Base-by-base conservation (phyloP, 192 early-diverging fungal genomes). In the Backusella luteola region DNA sequence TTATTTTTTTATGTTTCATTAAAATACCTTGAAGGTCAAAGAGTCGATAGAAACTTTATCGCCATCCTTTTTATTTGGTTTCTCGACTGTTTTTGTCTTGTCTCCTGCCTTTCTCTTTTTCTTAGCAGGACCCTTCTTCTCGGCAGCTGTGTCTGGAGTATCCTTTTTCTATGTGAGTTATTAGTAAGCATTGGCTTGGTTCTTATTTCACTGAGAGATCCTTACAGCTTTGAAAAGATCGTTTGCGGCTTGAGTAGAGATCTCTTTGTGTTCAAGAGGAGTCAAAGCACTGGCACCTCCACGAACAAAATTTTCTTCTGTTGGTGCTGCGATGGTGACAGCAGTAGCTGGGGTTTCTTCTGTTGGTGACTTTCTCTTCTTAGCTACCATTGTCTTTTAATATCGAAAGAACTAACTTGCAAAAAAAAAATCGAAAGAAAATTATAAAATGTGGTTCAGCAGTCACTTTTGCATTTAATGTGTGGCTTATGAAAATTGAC, bases 271-370 rank as follows among this genome's bases (percentile, higher is more conserved):
- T 80, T 97, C 96, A 17, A 96, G 87, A 53, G 96, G 91, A 19
- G 96, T 94, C 77, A 96, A 84, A 8, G 86, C 90, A 36, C 88
- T 89, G 1, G 90, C 89, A 41, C 96, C 96, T 59, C 96, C 96
- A 74, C 96, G 91, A 63, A 95, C 95, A 77, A 97, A 97, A 73
- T 94, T 91, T 66, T 87, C 81, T 73, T 89, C 87, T 23, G 85
- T 83, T 26, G 81, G 79, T 14, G 77, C 68, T 63, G 76, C 79
- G 23, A 80, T 81, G 23, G 74, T 68, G 9, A 67, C 74, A 34
- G 74, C 74, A 41, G 74, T 46, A 38, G 74, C 63, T 32, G 72
- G 19, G 19, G 26, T 68, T 26, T 75, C 74, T 34, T 75, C 74
- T n/a, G 63, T 46, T 29, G 35, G 34, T 34, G 74, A 46, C 74